Conservation (phyloP, 345 rosid genomes). For the Boechera divaricarpa region DNA sequence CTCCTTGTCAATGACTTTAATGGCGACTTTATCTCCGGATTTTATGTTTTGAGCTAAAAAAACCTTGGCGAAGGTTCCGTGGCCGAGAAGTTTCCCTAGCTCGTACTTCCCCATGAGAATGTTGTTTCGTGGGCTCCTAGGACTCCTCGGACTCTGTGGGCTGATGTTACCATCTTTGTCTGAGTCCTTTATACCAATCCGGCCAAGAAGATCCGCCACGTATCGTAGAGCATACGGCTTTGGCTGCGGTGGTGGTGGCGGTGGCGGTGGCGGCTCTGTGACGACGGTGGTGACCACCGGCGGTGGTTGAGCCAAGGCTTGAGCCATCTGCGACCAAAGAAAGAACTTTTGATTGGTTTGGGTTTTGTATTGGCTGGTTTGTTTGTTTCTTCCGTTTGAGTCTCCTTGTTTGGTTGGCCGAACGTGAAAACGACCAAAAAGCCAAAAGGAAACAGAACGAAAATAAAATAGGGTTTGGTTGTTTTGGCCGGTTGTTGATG, state of each 20-base stretch:
- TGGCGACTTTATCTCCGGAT: constrained; percentile 62
- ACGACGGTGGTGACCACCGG: constrained; percentile 38
- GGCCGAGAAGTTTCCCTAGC: constrained; percentile 78
- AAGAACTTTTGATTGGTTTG: background rate
- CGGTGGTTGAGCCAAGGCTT: constrained; percentile 41
- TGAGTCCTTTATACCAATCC: constrained; percentile 37
- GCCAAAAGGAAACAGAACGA: constrained; percentile 3
- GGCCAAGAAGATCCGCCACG: constrained; percentile 44
- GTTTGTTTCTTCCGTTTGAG: constrained; percentile 32
- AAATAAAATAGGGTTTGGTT: constrained; percentile 40
- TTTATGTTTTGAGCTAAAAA: constrained; percentile 69
- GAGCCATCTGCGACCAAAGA: constrained; percentile 35
- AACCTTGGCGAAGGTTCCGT: constrained; percentile 91
- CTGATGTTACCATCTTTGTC: constrained; percentile 43
- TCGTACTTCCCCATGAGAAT: constrained; percentile 74
- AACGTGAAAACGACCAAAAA: constrained; percentile 41
- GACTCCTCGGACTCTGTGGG: constrained; percentile 48
- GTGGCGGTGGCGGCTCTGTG: constrained; percentile 30
- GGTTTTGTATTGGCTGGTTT: background rate
- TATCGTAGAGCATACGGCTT: constrained; percentile 42
- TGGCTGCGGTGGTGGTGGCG: constrained; percentile 28
- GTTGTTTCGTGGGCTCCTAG: constrained; percentile 39
- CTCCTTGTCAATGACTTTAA: constrained; percentile 84
- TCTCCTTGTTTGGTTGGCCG: constrained; percentile 34
- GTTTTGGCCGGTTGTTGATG: constrained; percentile 36